Evolutionary conservation across 148 eudicot genomes (phyloP), one percentile per base, ranked within the genome.

Genomic region (Silene latifolia): DNA sequence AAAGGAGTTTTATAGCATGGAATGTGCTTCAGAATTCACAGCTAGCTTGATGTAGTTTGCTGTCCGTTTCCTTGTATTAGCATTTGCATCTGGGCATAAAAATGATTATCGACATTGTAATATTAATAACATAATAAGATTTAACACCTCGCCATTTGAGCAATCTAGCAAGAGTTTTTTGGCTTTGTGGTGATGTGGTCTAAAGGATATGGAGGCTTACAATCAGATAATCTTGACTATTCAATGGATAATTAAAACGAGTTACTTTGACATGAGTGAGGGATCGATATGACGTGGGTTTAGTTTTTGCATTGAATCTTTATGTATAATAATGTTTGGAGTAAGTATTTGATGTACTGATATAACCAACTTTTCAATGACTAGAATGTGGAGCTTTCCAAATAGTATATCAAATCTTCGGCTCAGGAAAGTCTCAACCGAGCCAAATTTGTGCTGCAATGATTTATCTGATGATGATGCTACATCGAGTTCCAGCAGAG

Each of bases 401-500:
- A 82, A 46, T 44, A 61, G 76, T 11, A 74, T 86, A 76, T 69
- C 82, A 13, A 80, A 79, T 76, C 70, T 86, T 48, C 80, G 87
- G 32, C 82, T 63, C 20, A 85, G 84, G 66, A 86, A 79, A 72
- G 79, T 71, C 66, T 71, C 80, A 18, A 66, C 74, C 27, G 88
- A 82, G 74, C 80, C 80, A 80, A 81, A 74, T 73, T 67, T 63
- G 32, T 67, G 79, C 67, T 75, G 83, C 75, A 74, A 56, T 63
- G 95, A 88, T 8, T 63, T 59, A 54, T 90, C 92, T 0, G 96
- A 90, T 59, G 96, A 90, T 66, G 96, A 90, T 44, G 81, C 78
- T 76, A 79, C 85, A 63, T 82, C 90, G 46, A 81, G 81, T 69
- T 77, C 82, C 59, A 88, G 88, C 77, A 67, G 74, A 35, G 92